Evolutionary conservation across 1,284 basidiomycete genomes (phyloP).

Genomic region (Cryptococcus jaspeensis): DNA sequence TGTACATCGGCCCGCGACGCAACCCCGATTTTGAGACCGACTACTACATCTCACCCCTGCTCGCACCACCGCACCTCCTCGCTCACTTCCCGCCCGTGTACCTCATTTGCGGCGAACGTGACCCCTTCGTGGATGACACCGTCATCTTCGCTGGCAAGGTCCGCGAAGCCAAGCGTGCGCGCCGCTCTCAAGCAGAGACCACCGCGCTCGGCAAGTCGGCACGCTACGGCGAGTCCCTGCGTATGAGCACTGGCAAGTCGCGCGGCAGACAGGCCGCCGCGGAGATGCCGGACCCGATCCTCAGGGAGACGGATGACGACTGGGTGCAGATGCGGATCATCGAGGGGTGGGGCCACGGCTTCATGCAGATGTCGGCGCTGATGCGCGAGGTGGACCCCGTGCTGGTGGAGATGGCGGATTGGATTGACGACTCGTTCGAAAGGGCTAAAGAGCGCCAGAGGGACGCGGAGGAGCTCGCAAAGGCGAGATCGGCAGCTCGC

Average conservation of each 20-base stretch:
- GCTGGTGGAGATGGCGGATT: conserved; percentile 85
- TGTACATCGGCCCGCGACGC: conserved; percentile 89
- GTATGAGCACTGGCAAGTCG: conserved; percentile 53
- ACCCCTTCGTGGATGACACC: conserved; percentile 94
- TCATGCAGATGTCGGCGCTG: conserved; percentile 87
- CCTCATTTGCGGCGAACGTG: conserved; percentile 91
- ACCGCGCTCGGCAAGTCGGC: conserved; percentile 28
- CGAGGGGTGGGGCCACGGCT: conserved; percentile 89
- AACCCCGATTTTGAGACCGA: conserved; percentile 92
- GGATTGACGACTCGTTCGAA: conserved; percentile 81
- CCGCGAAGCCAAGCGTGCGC: conserved; percentile 82
- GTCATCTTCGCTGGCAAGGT: conserved; percentile 90
- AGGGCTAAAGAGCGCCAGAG: conserved; percentile 32
- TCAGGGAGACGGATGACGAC: conserved; percentile 78
- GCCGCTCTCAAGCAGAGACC: conserved; percentile 61
- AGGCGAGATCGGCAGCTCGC: no score
- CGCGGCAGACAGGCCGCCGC: conserved; percentile 24
- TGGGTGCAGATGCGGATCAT: conserved; percentile 93
- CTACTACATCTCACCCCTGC: conserved; percentile 91
- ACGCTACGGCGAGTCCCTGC: conserved; percentile 52
- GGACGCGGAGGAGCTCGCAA: conserved; percentile 31
- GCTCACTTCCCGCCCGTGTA: conserved; percentile 91
- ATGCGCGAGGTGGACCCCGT: conserved; percentile 73
- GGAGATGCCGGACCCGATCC: conserved; percentile 52
- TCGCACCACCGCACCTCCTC: conserved; percentile 77